Base-by-base conservation (phyloP, 345 rosid species). In the Populus alba region DNA sequence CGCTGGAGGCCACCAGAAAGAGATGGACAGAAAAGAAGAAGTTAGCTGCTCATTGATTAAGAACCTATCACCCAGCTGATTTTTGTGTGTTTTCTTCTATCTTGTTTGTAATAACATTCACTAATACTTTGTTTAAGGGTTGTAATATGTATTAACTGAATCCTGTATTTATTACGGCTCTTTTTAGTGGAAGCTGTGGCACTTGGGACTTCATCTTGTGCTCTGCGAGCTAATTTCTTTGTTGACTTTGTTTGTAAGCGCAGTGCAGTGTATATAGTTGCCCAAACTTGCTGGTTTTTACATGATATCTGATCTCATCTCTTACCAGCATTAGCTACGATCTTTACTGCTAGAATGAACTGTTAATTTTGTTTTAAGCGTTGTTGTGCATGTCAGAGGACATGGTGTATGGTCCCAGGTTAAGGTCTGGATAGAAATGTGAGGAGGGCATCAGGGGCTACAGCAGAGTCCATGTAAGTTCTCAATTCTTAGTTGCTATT, bases 1-100 rank as follows among this genome's bases (percentile, higher is more conserved):
- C 79, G 33, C 1, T 75, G 68, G 77, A 78, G 63, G 69, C 79
- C 33, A 59, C 79, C 23, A 75, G 27, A 43, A 71, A 66, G 79
- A 73, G 79, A 70, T 82, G 85, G 75, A n/a, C 47, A 43, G 74
- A 25, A 35, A 78, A 73, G 47, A 73, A 17, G 79, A 84, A 79
- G 76, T 72, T 66, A 47, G 43, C 41, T 51, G 79, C 68, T 75
- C 73, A 76, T 27, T 81, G 72, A 82, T 51, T 9, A 55, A 18
- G 18, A 65, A 20, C 13, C 71, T 38, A 17, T 68, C 31, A n/a
- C 2, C 9, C 22, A 55, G 49, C 6, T 7, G 35, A 43, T 39
- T 17, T 37, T 16, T 25, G 17, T 12, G 67, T 37, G 23, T 57
- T 10, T 61, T 47, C 35, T 33, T 62, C 10, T 72, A 51, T 53